Evolutionary conservation across 225 moss, liverwort and hornwort species (phyloP).

Genomic region (Rhytidiadelphus loreus): DNA sequence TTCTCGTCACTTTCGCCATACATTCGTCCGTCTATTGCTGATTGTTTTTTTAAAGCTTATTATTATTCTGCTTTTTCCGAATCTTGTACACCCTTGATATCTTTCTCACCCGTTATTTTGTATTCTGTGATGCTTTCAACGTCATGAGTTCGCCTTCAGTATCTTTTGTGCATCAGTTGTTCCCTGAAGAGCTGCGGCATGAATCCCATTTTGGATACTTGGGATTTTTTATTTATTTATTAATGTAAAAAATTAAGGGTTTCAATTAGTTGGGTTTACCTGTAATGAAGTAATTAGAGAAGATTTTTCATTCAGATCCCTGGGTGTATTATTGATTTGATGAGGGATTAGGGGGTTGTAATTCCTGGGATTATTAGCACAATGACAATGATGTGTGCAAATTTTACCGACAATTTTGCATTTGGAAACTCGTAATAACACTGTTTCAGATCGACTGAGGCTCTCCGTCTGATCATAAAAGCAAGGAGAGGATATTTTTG

Average conservation of each 20-base stretch:
- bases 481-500: background rate
- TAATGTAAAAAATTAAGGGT: background rate
- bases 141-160: background rate
- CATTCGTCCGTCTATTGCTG: background rate
- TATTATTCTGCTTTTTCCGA: background rate
- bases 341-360: background rate
- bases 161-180: background rate
- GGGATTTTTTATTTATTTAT: background rate
- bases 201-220: background rate
- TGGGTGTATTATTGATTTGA: background rate
- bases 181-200: background rate
- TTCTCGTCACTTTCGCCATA: background rate
- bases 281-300: no score
- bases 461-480: no score
- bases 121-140: background rate
- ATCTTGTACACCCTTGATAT: background rate
- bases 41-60: no score
- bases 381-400: background rate
- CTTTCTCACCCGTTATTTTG: background rate
- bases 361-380: no score
- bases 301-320: background rate
- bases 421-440: background rate
- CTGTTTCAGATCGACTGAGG: background rate
- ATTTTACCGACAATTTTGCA: background rate
- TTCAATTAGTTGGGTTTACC: background rate